These are phyloP conservation scores for Coemansia sp. DNA, from an alignment of 192 early-diverging fungal species.

Conservation along the genomic window DNA sequence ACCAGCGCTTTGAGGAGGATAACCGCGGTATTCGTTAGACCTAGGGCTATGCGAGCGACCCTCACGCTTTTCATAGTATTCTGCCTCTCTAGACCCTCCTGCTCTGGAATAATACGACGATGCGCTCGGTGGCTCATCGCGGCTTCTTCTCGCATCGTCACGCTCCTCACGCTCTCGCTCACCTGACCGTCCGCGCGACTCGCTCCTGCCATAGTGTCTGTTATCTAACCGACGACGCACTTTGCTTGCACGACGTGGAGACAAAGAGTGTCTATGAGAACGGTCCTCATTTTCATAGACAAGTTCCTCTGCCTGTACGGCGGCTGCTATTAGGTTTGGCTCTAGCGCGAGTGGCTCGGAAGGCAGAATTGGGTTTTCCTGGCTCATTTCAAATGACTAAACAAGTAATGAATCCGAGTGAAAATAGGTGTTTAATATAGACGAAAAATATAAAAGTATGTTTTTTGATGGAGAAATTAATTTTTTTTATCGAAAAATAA, in stretches of 20 bases:
- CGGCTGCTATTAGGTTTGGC: slow-evolving; percentile 34
- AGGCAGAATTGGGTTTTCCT: slow-evolving; percentile 49
- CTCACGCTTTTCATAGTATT: slow-evolving; percentile 3
- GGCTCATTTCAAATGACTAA: slow-evolving; percentile 25
- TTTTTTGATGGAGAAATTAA: no score
- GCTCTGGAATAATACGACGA: neutral
- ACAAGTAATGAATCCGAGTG: no score
- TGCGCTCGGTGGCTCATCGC: neutral
- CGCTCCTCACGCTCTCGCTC: slow-evolving; percentile 1
- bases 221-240: slow-evolving; percentile 40
- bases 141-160: neutral
- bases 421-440: no score
- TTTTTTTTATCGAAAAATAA: no score
- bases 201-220: slow-evolving; percentile 41
- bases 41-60: slow-evolving; percentile 33
- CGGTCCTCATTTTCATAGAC: slow-evolving; percentile 2
- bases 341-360: slow-evolving; percentile 50
- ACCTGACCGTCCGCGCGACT: slow-evolving; percentile 15
- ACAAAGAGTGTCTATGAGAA: neutral
- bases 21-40: neutral
- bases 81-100: neutral
- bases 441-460: no score
- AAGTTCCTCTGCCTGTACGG: slow-evolving; percentile 23
- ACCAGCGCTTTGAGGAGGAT: neutral
- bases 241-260: slow-evolving; percentile 33